Conservation (phyloP, 169 alveolate species). For the Cryptosporidium andersoni region DNA sequence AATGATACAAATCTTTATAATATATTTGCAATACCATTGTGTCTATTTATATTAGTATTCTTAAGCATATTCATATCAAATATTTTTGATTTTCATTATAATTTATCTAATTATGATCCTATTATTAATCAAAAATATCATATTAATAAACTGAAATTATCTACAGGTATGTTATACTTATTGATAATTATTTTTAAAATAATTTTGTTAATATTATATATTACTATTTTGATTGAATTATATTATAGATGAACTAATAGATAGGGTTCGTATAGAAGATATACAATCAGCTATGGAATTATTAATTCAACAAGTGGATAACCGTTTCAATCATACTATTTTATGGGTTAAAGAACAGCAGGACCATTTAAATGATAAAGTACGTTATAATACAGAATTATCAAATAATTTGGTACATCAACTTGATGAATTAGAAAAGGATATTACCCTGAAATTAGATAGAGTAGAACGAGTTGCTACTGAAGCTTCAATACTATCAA, state of each 20-base stretch:
- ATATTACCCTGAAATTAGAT: constrained; percentile 7
- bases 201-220: too few relatives aligned
- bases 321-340: constrained; percentile 6
- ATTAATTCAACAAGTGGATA: constrained; percentile 15
- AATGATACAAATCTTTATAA: not conserved
- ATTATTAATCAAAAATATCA: not conserved
- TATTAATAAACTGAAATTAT: not conserved
- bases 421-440: constrained; percentile 29
- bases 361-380: not conserved
- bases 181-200: too few relatives aligned
- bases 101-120: not conserved
- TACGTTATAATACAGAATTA: not conserved
- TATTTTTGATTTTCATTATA: constrained; percentile 7
- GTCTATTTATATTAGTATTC: constrained; percentile 9
- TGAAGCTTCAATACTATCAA: not conserved
- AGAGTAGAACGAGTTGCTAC: constrained; percentile 18
- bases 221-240: not conserved
- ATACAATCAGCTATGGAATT: constrained; percentile 42
- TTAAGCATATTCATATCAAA: constrained; percentile 20
- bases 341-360: not conserved
- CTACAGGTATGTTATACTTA: too few relatives aligned
- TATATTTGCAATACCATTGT: constrained; percentile 25
- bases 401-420: not conserved
- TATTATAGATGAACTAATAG: constrained; percentile 32
- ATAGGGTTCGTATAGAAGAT: constrained; percentile 55